Evolutionary conservation across 371 early-diverging fungal genomes (phyloP), one percentile per base, ranked within the genome.

Genomic region (Mortierella sp.): DNA sequence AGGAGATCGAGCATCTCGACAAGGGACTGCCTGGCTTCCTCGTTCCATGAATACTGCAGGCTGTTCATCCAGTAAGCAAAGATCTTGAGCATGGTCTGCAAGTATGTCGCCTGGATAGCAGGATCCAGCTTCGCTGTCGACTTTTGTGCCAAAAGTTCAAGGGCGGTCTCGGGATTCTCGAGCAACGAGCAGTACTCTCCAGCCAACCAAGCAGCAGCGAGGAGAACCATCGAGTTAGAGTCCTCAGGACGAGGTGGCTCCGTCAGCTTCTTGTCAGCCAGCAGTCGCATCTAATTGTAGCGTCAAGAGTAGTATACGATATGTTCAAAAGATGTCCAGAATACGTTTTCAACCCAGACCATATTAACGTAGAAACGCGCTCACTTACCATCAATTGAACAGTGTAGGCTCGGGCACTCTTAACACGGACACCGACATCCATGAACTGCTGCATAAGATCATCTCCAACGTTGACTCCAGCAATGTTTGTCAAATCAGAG

Each of bases 401-500:
- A 63, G 96, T 92, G 81, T 92, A 96, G 24, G 92, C 91, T 16
- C 97, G 93, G 4, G 96, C 95, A 70, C 96, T 96, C 83, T 94
- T 94, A 71, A 96, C 98, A 24, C 99, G 94, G 19, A 97, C 96
- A 48, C 94, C 92, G 16, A 98, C 96, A 91, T 98, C 98, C 89
- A 98, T 92, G 31, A 98, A 80, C 84, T 97, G 96, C 9, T 91
- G 90, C 42, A 92, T 91, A 52, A 98, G 75, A 13, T 90, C 31
- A 38, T 89, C 90, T 0, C 96, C 97, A 3, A 95, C 96, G 76
- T 92, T 92, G 0, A 96, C 95, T 52, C 94, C 96, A 14, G 95
- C 89, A 5, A 94, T 89, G 54, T 95, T 92, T 0, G 95, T 93
- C 26, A 98, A 90, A 72, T 95, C 95, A 3, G 95, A 92, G 44